phyloP scores from a whole-genome alignment of 2,329 filamentous ascomycete species.

The Didymella keratinophila region DNA sequence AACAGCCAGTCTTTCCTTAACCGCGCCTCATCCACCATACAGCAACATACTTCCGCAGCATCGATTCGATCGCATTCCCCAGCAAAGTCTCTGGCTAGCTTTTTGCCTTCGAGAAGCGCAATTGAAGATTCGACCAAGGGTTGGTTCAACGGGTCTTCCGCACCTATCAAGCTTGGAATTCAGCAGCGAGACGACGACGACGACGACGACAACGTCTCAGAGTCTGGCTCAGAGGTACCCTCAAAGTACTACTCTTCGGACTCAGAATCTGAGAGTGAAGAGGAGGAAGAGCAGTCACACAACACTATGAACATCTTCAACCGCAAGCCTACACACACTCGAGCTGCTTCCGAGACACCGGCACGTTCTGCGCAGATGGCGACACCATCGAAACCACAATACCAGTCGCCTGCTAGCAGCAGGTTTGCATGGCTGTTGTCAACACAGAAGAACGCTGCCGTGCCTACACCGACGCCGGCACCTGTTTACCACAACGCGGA shows the following conservation, averaged over 20 bases:
- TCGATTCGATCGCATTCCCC: conserved; percentile 49
- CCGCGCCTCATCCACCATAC: conserved; percentile 47
- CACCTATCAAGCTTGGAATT: conserved; percentile 57
- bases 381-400: conserved; percentile 31
- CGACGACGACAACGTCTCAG: conserved; percentile 24
- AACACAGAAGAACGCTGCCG: conserved; percentile 44
- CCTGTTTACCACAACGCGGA: conserved; percentile 49
- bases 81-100: conserved; percentile 51
- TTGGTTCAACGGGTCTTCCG: conserved; percentile 63
- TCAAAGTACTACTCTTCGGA: conserved; percentile 36
- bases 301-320: conserved; percentile 47
- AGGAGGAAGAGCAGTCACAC: conserved; percentile 30
- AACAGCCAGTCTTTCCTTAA: conserved; percentile 42
- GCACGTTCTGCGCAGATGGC: conserved; percentile 26
- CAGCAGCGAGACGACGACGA: conserved; percentile 37
- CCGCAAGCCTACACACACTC: conserved; percentile 39
- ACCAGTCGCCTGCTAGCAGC: conserved; percentile 38
- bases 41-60: conserved; percentile 51
- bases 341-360: conserved; percentile 33
- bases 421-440: conserved; percentile 50
- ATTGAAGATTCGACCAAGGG: conserved; percentile 49
- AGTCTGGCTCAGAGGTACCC: conserved; percentile 35
- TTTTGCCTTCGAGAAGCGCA: conserved; percentile 46
- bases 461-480: conserved; percentile 34
- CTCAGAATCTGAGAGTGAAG: conserved; percentile 23